Percentiles rank a stretch among this genome's conserved stretches.
phyloP scores from a whole-genome alignment of 176 grass and related monocot species.

The Cocos nucifera region DNA sequence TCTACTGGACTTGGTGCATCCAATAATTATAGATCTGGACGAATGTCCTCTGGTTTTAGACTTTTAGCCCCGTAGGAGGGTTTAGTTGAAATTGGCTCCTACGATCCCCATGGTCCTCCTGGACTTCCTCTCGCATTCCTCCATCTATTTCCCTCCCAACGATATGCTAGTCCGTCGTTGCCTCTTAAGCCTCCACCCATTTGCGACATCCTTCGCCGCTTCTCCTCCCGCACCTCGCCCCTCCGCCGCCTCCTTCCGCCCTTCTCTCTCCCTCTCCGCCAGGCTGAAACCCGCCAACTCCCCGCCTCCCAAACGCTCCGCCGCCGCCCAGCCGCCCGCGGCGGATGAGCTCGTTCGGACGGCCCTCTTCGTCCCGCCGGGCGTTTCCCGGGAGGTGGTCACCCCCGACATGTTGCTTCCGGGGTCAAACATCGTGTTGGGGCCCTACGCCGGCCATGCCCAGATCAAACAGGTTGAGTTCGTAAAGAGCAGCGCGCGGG shows the following conservation, averaged over 20 bases:
- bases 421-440: conserved; percentile 80
- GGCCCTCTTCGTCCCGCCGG: conserved; percentile 74
- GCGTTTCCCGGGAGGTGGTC: conserved; percentile 34
- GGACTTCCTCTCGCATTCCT: too few relatives aligned
- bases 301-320: conserved; percentile 14
- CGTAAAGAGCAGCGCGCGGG: conserved; percentile 58
- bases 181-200: not conserved
- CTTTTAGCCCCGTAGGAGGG: too few relatives aligned
- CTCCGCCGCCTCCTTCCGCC: conserved; percentile 8
- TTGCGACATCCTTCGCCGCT: conserved; percentile 9
- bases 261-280: not conserved
- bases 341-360: conserved; percentile 13
- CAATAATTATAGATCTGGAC: too few relatives aligned
- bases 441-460: conserved; percentile 71
- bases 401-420: conserved; percentile 65
- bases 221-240: conserved; percentile 22
- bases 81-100: too few relatives aligned
- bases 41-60: too few relatives aligned
- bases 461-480: conserved; percentile 65
- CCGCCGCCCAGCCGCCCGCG: not conserved
- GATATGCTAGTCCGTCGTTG: conserved; percentile 35
- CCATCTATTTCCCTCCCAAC: not conserved
- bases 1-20: too few relatives aligned
- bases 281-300: conserved; percentile 12
- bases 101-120: too few relatives aligned